Percentiles rank a stretch among this genome's conserved stretches.
These are phyloP conservation scores for Purpureocillium takamizusanense DNA, from an alignment of 2,329 filamentous ascomycete genomes.

Conservation along the genomic window DNA sequence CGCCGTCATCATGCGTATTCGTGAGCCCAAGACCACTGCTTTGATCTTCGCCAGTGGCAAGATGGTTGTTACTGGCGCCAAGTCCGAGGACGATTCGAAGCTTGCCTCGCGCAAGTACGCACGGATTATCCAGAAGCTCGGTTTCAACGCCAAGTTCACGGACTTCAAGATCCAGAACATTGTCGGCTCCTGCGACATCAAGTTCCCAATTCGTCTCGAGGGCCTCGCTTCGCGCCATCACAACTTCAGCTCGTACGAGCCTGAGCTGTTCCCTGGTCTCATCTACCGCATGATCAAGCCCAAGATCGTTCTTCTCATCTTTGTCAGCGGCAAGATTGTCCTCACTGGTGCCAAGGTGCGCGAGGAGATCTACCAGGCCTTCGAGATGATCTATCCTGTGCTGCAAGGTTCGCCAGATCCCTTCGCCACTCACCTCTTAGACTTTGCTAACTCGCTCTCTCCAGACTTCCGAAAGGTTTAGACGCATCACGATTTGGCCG, in stretches of 20 bases:
- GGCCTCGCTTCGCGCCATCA: slow-evolving; percentile 94
- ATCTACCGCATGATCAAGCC: slow-evolving; percentile 99
- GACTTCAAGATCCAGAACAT: slow-evolving; percentile 99
- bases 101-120: slow-evolving; percentile 96
- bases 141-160: slow-evolving; percentile 98
- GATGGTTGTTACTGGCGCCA: slow-evolving; percentile 98
- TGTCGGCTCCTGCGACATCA: slow-evolving; percentile 97
- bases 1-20: slow-evolving; percentile 98
- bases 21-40: slow-evolving; percentile 96
- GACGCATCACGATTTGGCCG: slow-evolving; percentile 9
- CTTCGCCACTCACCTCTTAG: not conserved
- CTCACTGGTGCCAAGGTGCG: slow-evolving; percentile 95
- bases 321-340: slow-evolving; percentile 97
- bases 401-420: slow-evolving; percentile 58
- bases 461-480: slow-evolving; percentile 52
- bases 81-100: slow-evolving; percentile 96
- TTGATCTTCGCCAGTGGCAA: slow-evolving; percentile 97
- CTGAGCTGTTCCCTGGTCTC: slow-evolving; percentile 94
- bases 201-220: slow-evolving; percentile 96
- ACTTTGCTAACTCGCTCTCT: slow-evolving; percentile 2
- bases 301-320: slow-evolving; percentile 96
- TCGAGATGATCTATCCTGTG: slow-evolving; percentile 96
- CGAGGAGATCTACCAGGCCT: slow-evolving; percentile 95
- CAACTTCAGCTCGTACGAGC: slow-evolving; percentile 98
- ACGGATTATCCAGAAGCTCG: slow-evolving; percentile 98